Evolutionary conservation across 352 stramenopile species (phyloP), one percentile per base, ranked within the genome.

Genomic region (Blastocystis sp.): DNA sequence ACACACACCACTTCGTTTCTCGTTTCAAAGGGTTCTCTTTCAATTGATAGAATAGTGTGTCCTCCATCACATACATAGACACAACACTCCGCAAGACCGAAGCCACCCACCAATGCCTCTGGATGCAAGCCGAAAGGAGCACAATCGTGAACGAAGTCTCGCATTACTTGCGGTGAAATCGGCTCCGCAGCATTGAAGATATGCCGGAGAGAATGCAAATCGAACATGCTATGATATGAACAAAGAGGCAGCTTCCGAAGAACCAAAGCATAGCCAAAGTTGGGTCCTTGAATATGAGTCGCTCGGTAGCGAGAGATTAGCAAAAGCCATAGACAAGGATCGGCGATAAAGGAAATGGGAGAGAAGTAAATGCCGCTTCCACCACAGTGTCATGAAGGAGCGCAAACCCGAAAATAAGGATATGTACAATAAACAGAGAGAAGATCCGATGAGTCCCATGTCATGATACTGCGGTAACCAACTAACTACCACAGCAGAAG

Each of bases 401-500:
- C 2, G 20, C 50, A 59, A 59, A 59, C 50, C 13, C 11, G 20
- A 59, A 13, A 59, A 59, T 59, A 59, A 61, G 39, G 39, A 77
- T 76, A 79, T 79, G 26, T 89, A 88, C 26, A 87, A 82, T 13
- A 53, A 29, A 2, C n/a, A 82, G 39, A 87, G 70, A 9, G 84
- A 95, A 95, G 94, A 96, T 68, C 97, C 97, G 88, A 99, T 99
- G 23, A 99, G 93, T 11, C 97, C 97, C 97, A 99, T 99, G 91
- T 99, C 97, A 91, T 99, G 97, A 91, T 99, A 99, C 92, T 99
- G 37, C 0, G 76, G 97, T 8, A 99, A 92, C 97, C 97, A 99
- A 26, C 94, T 98, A 4, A 98, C 96, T 20, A 98, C 95, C 3
- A 98, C 92, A 0, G 96, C 98, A 55, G 97, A 93, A 26, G 93